Percentiles rank a stretch among this genome's conserved stretches.
phyloP scores from a whole-genome alignment of 139 green algal species.

The Tetradesmus obliquus region DNA sequence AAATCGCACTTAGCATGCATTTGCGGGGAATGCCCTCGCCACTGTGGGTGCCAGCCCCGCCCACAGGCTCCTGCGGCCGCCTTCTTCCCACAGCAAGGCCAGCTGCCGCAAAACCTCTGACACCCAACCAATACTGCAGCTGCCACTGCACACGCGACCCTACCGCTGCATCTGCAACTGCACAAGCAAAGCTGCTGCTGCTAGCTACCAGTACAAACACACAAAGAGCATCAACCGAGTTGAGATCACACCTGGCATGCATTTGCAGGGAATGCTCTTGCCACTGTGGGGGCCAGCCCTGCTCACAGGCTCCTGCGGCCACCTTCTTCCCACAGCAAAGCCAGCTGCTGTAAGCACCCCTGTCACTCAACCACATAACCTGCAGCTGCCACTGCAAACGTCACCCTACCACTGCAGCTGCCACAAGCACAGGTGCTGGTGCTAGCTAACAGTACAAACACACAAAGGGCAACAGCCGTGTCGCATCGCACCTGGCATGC shows the following conservation, averaged over 20 bases:
- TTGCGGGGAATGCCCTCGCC: slow-evolving; percentile 83
- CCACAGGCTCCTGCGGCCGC: slow-evolving; percentile 65
- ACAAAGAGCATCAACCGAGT: no score
- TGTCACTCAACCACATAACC: slow-evolving; percentile 51
- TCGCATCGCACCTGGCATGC: slow-evolving; percentile 62
- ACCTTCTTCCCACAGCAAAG: slow-evolving; percentile 58
- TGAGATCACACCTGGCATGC: slow-evolving; percentile 63
- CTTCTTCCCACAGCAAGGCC: slow-evolving; percentile 55
- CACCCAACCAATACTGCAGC: slow-evolving; percentile 46
- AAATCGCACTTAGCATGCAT: slow-evolving; percentile 69
- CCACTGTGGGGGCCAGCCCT: slow-evolving; percentile 73
- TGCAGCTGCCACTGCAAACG: no score
- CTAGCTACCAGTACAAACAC: no score
- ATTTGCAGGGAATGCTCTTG: slow-evolving; percentile 84
- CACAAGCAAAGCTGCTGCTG: no score
- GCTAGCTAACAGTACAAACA: no score
- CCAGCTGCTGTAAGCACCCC: slow-evolving; percentile 63
- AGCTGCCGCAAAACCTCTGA: slow-evolving; percentile 64
- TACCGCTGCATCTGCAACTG: no score
- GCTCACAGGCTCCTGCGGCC: slow-evolving; percentile 65
- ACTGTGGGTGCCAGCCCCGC: slow-evolving; percentile 75
- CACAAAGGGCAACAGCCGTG: background rate
- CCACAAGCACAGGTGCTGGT: no score
- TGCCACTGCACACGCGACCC: no score
- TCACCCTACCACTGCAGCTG: no score